These are phyloP conservation scores for Ustilago tritici DNA, from an alignment of 1,284 basidiomycete genomes.

Conservation along the genomic window DNA sequence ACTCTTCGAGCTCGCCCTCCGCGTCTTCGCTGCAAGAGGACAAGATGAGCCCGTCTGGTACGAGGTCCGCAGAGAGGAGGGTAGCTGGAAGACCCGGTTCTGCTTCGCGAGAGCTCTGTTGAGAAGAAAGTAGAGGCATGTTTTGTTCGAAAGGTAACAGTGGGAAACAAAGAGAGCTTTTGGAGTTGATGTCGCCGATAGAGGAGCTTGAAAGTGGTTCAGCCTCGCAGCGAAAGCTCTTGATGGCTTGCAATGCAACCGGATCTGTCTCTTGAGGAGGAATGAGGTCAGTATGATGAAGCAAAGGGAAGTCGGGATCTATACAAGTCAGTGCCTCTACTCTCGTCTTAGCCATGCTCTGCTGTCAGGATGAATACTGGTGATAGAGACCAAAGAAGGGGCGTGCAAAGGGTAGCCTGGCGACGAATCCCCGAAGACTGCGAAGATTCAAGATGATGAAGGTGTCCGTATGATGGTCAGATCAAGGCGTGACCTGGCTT, in stretches of 20 bases:
- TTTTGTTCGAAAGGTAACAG: background rate
- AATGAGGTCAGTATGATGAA: background rate
- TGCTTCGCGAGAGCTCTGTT: background rate
- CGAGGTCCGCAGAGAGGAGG: background rate
- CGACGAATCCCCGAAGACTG: background rate
- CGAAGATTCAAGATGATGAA: background rate
- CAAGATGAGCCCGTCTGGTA: background rate
- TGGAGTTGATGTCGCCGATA: slow-evolving; percentile 9
- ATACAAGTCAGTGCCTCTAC: background rate
- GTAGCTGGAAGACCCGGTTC: background rate
- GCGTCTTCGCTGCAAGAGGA: slow-evolving; percentile 40
- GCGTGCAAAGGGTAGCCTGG: background rate
- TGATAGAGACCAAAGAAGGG: background rate
- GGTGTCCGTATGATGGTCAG: background rate
- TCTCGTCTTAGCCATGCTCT: slow-evolving; percentile 9
- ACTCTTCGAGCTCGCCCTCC: slow-evolving; percentile 36
- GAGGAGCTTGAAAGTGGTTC: background rate
- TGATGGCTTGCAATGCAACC: slow-evolving; percentile 2
- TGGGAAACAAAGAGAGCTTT: background rate
- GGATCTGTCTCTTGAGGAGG: background rate
- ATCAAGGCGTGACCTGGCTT: background rate
- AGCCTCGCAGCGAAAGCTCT: background rate
- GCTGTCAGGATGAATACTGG: background rate
- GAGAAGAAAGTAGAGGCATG: background rate
- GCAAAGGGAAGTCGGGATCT: background rate